A percentile compares a stretch with the other conserved stretches of the same genome.
Conservation (phyloP, 148 eudicot species). For the Rhododendron ferrugineum region DNA sequence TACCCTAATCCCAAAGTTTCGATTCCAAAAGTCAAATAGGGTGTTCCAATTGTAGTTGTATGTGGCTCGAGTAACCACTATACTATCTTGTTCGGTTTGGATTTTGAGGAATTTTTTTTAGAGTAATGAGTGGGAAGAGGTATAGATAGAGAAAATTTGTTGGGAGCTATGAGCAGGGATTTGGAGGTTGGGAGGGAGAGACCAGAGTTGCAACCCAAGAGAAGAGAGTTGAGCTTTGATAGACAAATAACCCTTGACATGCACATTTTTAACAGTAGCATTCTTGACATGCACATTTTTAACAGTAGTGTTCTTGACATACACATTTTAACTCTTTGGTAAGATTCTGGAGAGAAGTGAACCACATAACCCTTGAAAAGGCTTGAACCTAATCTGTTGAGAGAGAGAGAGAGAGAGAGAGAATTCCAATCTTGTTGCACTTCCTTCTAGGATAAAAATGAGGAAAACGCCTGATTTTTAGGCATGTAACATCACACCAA, state of each 20-base stretch:
- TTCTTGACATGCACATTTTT: not conserved
- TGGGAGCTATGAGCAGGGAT: too few species aligned
- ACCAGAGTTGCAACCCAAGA: not conserved
- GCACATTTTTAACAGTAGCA: not conserved
- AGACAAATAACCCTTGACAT: too few species aligned
- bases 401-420: conserved; percentile 4
- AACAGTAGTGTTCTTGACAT: not conserved
- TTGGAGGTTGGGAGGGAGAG: too few species aligned
- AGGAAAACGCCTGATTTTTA: conserved; percentile 4
- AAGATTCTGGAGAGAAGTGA: not conserved
- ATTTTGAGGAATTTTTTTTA: too few species aligned
- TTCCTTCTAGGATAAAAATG: not conserved
- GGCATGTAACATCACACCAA: conserved; percentile 10
- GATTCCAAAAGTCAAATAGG: conserved; percentile 16
- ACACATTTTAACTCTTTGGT: not conserved
- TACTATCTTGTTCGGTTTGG: too few species aligned
- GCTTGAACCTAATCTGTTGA: not conserved
- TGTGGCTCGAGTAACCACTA: not conserved
- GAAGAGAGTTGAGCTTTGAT: not conserved
- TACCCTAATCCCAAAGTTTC: conserved; percentile 12
- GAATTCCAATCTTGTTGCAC: not conserved
- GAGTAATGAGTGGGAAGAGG: too few species aligned
- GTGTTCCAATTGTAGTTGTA: conserved; percentile 10
- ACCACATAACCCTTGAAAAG: too few species aligned
- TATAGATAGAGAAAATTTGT: too few species aligned